A percentile compares a stretch with the other conserved stretches of the same genome.
These are phyloP conservation scores for Filobasidium wieringae DNA, from an alignment of 768 basidiomycete species.

Conservation along the genomic window DNA sequence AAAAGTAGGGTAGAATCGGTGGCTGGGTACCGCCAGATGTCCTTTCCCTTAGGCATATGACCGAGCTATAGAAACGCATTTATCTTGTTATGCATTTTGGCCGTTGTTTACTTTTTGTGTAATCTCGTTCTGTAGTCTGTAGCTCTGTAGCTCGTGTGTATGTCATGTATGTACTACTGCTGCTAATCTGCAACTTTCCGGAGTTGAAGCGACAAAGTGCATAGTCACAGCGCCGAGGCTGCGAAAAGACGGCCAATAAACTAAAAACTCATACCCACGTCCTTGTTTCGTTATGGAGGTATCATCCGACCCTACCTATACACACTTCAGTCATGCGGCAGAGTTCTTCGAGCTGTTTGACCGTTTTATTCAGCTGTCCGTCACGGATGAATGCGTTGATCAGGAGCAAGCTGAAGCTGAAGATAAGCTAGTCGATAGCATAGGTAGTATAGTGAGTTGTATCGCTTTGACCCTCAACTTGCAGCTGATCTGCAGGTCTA, in stretches of 20 bases:
- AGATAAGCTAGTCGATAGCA: slow-evolving; percentile 20
- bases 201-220: too few species aligned
- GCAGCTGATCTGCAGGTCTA: slow-evolving; percentile 30
- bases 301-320: slow-evolving; percentile 30
- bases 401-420: slow-evolving; percentile 42
- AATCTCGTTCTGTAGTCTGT: too few species aligned
- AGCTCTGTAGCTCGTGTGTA: neutral
- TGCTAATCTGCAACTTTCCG: too few species aligned
- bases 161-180: too few species aligned
- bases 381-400: slow-evolving; percentile 43
- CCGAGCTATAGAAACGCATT: neutral
- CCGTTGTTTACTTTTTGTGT: neutral
- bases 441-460: slow-evolving; percentile 35
- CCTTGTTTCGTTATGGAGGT: too few species aligned
- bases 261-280: too few species aligned
- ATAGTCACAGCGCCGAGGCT: too few species aligned
- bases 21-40: neutral
- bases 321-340: slow-evolving; percentile 39
- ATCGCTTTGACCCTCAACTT: neutral
- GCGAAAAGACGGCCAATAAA: too few species aligned
- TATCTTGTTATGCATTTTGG: neutral
- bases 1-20: slow-evolving; percentile 15
- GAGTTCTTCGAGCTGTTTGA: slow-evolving; percentile 52
- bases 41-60: neutral
- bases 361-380: slow-evolving; percentile 45